Conservation (phyloP, 176 grass and related monocot genomes). For the Rhynchospora pubera region DNA sequence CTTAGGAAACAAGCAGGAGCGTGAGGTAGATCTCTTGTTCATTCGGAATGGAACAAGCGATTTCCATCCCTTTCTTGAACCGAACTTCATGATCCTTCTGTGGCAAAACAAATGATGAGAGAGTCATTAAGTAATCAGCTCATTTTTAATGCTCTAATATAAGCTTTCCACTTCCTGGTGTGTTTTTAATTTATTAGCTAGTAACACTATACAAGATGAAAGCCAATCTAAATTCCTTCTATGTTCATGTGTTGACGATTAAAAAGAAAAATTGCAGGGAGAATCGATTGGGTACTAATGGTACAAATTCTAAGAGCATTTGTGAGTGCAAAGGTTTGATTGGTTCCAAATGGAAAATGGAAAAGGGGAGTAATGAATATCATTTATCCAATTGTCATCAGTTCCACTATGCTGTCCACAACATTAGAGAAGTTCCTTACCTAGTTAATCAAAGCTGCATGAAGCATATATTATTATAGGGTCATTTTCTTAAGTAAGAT, state of each 20-base stretch:
- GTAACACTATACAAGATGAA: not conserved
- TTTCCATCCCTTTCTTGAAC: constrained; percentile 83
- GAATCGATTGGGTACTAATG: not conserved
- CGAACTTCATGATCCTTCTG: constrained; percentile 79
- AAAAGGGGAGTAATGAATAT: not conserved
- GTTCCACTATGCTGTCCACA: not conserved
- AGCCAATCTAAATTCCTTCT: not conserved
- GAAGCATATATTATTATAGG: too few species aligned
- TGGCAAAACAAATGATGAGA: constrained; percentile 18
- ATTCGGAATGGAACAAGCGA: constrained; percentile 69
- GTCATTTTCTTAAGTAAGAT: too few species aligned
- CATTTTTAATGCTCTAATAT: not conserved
- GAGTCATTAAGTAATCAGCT: not conserved
- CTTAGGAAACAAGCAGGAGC: constrained; percentile 85
- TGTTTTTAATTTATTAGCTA: not conserved
- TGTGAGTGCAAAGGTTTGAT: not conserved
- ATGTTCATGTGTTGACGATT: not conserved
- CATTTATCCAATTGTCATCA: not conserved
- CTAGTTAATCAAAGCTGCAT: too few species aligned
- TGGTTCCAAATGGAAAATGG: not conserved
- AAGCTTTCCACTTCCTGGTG: not conserved
- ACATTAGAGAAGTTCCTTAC: not conserved
- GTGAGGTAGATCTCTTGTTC: constrained; percentile 52
- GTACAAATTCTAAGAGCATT: not conserved
- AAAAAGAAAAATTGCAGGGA: not conserved